These are phyloP conservation scores for Malus hybrid DNA, from an alignment of 331 rosid genomes.

Conservation along the genomic window DNA sequence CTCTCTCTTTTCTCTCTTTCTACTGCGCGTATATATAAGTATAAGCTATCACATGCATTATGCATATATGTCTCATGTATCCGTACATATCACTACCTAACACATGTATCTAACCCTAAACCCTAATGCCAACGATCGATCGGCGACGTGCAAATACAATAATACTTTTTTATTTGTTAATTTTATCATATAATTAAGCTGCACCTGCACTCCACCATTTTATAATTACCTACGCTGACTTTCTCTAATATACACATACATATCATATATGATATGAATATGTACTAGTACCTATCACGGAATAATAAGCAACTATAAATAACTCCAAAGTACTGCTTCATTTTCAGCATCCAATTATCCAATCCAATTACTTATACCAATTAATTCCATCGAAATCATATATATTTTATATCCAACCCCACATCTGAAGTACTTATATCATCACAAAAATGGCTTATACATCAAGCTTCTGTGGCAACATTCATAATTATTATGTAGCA, in stretches of 20 bases:
- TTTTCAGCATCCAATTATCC: neutral
- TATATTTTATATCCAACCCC: neutral
- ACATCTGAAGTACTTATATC: neutral
- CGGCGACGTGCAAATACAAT: constrained; percentile 3
- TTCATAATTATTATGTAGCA: neutral
- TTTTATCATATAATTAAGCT: neutral
- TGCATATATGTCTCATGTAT: neutral
- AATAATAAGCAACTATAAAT: neutral
- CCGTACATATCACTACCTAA: constrained; percentile 10
- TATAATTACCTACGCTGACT: too few relatives aligned
- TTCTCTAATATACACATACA: too few relatives aligned
- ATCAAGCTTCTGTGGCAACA: neutral
- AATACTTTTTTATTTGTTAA: neutral
- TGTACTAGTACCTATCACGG: neutral
- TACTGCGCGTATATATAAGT: neutral
- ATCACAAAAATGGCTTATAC: neutral
- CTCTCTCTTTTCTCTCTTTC: neutral
- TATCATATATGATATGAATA: too few relatives aligned
- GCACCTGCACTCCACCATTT: neutral
- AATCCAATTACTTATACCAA: neutral
- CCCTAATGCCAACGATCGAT: neutral
- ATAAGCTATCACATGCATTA: neutral
- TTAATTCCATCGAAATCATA: neutral
- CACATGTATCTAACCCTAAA: neutral
- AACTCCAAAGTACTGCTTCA: neutral